Percentiles rank a stretch among this genome's conserved stretches.
Conservation (phyloP, 1,284 basidiomycete species). For the Malassezia equina region DNA sequence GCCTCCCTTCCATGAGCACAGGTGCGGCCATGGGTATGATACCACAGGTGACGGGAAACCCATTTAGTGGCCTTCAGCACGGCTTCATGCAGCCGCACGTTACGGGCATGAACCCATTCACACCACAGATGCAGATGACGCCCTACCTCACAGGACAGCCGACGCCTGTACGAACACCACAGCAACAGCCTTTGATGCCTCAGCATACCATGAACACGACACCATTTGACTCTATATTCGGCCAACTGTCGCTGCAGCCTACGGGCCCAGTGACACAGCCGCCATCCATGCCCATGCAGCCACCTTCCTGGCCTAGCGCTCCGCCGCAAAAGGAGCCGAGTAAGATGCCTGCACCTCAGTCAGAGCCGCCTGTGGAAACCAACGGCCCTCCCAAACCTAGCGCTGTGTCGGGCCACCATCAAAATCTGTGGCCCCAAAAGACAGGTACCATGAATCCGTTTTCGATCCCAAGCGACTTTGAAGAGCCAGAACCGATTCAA, state of each 20-base stretch:
- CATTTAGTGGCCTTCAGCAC: constrained; percentile 10
- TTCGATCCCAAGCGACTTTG: constrained; percentile 51
- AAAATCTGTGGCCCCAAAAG: constrained; percentile 64
- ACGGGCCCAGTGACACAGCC: constrained; percentile 32
- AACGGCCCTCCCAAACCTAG: neutral
- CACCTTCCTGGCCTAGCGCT: neutral
- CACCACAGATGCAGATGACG: constrained; percentile 22
- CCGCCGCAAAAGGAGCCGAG: neutral
- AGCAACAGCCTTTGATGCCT: constrained; percentile 17
- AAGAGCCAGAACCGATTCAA: constrained; percentile 53
- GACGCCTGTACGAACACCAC: constrained; percentile 9
- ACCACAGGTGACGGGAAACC: constrained; percentile 13
- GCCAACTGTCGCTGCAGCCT: constrained; percentile 37
- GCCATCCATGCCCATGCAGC: neutral
- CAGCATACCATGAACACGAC: constrained; percentile 19
- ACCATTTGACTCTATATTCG: constrained; percentile 17
- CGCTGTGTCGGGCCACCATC: constrained; percentile 19
- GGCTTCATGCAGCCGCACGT: constrained; percentile 46
- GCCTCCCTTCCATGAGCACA: constrained; percentile 11
- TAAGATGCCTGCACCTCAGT: neutral
- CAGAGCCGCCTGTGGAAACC: neutral
- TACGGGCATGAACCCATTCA: constrained; percentile 51
- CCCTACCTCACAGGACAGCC: constrained; percentile 28
- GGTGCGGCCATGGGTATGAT: constrained; percentile 49
- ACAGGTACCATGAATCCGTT: constrained; percentile 90